phyloP scores from a whole-genome alignment of 805 yeast species.

The Yarrowia sp. region DNA sequence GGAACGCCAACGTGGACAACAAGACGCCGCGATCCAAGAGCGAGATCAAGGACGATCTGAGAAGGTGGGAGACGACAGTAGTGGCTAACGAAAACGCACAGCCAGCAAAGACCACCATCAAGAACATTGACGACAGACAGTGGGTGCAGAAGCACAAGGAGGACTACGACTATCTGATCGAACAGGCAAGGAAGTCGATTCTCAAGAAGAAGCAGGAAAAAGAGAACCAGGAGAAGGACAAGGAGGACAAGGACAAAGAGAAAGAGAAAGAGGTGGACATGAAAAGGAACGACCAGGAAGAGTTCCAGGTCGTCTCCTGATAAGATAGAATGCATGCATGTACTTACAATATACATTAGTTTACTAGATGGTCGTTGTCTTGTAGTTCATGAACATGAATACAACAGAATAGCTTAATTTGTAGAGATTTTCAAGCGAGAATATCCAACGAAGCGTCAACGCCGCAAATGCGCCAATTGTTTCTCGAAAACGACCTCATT shows the following conservation, averaged over 20 bases:
- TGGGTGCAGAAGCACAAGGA: slow-evolving; percentile 33
- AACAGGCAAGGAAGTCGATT: slow-evolving; percentile 30
- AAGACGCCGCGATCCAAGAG: slow-evolving; percentile 58
- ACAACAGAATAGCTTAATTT: too few relatives aligned
- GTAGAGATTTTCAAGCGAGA: too few relatives aligned
- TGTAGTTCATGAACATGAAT: too few relatives aligned
- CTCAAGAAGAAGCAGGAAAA: neutral
- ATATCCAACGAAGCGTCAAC: too few relatives aligned
- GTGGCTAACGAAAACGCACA: slow-evolving; percentile 33
- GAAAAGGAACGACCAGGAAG: neutral
- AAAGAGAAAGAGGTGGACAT: neutral
- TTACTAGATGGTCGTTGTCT: too few relatives aligned
- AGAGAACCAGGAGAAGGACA: neutral
- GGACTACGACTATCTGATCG: slow-evolving; percentile 34
- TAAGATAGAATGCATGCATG: neutral
- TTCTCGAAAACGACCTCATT: too few relatives aligned
- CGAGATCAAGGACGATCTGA: slow-evolving; percentile 54
- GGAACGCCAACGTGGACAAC: slow-evolving; percentile 80
- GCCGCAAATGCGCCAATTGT: too few relatives aligned
- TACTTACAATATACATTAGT: neutral
- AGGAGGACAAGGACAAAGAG: neutral
- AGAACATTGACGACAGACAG: slow-evolving; percentile 31
- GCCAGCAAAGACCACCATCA: slow-evolving; percentile 30
- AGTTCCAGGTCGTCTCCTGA: neutral
- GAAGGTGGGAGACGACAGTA: slow-evolving; percentile 60